Base-by-base conservation (phyloP, 805 yeast genomes). In the Metschnikowia gelsemii region DNA sequence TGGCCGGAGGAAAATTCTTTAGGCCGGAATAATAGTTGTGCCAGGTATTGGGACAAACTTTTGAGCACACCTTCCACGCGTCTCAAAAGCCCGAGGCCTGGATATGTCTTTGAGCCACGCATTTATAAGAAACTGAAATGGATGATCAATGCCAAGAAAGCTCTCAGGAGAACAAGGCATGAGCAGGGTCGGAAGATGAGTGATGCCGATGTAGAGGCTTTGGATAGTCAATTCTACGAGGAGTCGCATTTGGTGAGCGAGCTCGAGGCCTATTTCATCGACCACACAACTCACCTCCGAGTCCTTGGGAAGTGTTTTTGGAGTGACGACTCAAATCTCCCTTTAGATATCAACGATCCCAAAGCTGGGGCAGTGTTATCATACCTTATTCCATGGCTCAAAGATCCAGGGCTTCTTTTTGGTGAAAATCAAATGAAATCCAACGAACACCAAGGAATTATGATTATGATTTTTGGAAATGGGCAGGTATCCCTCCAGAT, bases 361-460 rank as follows among this genome's bases (percentile, higher is more conserved):
- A 27, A 17, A 7, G 33, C 28, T 23, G 27, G 28, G 17, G 19
- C 30, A 4, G 38, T 28, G 5, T 5, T 33, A 5, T 6, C 4
- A 7, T 24, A 13, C 8, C 32, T 35, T 7, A 19, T 35, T n/a
- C 44, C 44, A 18, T 35, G 44, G 44, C 40, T 40, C 23, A 40
- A 25, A 31, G 32, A 40, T 5, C 14, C 32, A 4, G 36, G 23
- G 17, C 9, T 4, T 8, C 16, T 18, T 13, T 11, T 35, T 8
- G 24, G 17, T 16, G 32, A 24, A 12, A 19, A 35, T 25, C 41
- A 54, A 23, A 19, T 38, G 13, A 11, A 23, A 1, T 45, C 33
- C 26, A 51, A 56, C 32, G 51, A 49, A 23, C 66, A 64, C 1
- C 49, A 46, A 32, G 72, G 72, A 0, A 61, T 66, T 5, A 66